Evolutionary conservation across 768 basidiomycete species (phyloP).

Genomic region (Artomyces pyxidatus): DNA sequence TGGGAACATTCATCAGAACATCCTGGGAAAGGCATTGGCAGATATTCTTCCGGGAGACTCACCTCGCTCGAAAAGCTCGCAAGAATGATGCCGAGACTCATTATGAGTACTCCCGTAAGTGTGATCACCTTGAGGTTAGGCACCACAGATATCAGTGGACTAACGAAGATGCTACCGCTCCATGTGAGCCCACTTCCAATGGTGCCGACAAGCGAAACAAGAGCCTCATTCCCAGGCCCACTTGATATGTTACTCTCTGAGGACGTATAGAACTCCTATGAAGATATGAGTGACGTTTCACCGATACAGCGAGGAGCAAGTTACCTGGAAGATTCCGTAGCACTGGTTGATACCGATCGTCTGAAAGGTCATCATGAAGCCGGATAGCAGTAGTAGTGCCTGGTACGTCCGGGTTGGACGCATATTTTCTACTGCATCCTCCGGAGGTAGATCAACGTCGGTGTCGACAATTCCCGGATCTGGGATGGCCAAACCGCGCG

Average conservation of each 20-base stretch:
- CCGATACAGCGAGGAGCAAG: not conserved
- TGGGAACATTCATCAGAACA: not conserved
- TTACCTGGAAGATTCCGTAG: conserved; percentile 37
- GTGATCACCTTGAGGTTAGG: conserved; percentile 29
- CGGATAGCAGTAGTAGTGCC: conserved; percentile 28
- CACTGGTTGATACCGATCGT: conserved; percentile 36
- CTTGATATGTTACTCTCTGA: conserved; percentile 26
- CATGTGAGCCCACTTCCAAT: conserved; percentile 37
- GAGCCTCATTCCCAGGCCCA: conserved; percentile 30
- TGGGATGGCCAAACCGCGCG: no score
- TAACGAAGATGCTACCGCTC: conserved; percentile 39
- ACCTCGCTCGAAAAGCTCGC: conserved; percentile 33
- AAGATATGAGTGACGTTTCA: not conserved
- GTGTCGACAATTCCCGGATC: no score
- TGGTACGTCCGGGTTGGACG: conserved; percentile 29
- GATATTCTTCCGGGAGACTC: not conserved
- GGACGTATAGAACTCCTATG: conserved; percentile 38
- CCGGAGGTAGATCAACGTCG: no score
- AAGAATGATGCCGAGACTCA: conserved; percentile 34
- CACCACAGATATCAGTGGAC: conserved; percentile 28
- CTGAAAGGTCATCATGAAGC: conserved; percentile 38
- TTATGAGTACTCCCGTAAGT: conserved; percentile 28
- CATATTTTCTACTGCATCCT: not conserved
- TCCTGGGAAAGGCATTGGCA: not conserved
- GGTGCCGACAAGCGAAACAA: conserved; percentile 35